Conservation (phyloP, 495 filamentous ascomycete genomes). For the Xylaria longipes region DNA sequence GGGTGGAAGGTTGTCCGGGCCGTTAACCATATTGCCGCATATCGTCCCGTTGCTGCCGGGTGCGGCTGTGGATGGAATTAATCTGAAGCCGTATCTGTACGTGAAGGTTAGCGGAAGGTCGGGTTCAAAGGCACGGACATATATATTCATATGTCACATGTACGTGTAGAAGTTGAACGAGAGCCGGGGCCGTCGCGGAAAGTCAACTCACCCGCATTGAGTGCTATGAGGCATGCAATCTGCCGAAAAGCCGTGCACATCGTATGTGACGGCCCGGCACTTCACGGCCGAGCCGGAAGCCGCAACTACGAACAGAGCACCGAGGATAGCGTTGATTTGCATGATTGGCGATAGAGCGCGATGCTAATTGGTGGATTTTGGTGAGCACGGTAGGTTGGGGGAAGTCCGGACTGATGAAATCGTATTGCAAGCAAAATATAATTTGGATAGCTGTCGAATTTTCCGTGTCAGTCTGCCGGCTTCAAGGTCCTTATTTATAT, state of each 20-base stretch:
- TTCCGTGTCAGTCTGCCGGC: not conserved
- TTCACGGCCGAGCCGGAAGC: constrained; percentile 17
- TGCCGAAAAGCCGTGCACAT: constrained; percentile 9
- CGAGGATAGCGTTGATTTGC: constrained; percentile 13
- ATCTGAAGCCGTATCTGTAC: constrained; percentile 14
- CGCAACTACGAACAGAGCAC: constrained; percentile 9
- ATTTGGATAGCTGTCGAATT: not conserved
- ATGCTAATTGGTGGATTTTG: not conserved
- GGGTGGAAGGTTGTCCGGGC: constrained; percentile 19
- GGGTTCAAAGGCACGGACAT: too few relatives aligned
- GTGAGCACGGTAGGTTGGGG: not conserved
- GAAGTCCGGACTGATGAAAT: not conserved
- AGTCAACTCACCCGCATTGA: constrained; percentile 9
- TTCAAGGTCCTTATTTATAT: not conserved
- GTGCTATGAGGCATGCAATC: not conserved
- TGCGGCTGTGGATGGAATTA: constrained; percentile 4
- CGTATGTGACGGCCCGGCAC: not conserved
- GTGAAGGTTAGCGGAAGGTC: not conserved
- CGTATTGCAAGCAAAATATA: not conserved
- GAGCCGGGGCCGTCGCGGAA: not conserved
- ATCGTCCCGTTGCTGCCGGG: constrained; percentile 13
- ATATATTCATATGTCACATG: not conserved
- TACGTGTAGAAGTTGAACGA: too few relatives aligned
- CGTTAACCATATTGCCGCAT: constrained; percentile 5
- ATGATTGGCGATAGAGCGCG: not conserved